phyloP scores from a whole-genome alignment of 495 filamentous ascomycete species.

The Trichoderma reesei region DNA sequence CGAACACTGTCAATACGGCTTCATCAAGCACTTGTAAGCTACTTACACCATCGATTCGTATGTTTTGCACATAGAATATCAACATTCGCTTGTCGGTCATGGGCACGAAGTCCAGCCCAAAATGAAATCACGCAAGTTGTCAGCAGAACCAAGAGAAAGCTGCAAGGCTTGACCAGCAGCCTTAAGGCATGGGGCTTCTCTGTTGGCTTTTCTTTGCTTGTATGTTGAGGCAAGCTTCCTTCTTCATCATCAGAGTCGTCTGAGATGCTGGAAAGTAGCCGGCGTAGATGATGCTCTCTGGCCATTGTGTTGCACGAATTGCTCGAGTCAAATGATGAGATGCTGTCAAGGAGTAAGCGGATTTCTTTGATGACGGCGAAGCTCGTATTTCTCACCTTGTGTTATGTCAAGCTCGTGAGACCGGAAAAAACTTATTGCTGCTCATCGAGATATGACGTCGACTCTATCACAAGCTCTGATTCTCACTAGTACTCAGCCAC shows the following conservation, averaged over 20 bases:
- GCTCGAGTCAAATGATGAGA: background rate
- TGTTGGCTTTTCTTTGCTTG: background rate
- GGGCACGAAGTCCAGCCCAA: background rate
- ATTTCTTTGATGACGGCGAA: too few relatives aligned
- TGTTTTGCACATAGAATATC: conserved; percentile 10
- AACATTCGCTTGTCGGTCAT: background rate
- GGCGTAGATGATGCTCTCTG: background rate
- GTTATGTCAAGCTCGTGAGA: too few relatives aligned
- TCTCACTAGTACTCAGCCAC: too few relatives aligned
- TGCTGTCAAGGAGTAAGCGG: too few relatives aligned
- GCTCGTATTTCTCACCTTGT: too few relatives aligned
- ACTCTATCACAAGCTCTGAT: too few relatives aligned
- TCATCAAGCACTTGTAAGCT: background rate
- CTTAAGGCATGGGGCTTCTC: background rate
- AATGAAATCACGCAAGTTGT: background rate
- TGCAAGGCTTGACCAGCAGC: background rate
- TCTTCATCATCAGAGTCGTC: background rate
- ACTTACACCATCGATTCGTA: conserved; percentile 13
- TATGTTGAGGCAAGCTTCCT: background rate
- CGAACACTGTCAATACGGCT: background rate
- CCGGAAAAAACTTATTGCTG: too few relatives aligned
- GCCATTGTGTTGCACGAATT: background rate
- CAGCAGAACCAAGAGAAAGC: background rate
- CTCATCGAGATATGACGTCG: too few relatives aligned
- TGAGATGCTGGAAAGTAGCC: background rate